Evolutionary conservation across 2,329 filamentous ascomycete species (phyloP).

Genomic region (Colletotrichum liriopes): DNA sequence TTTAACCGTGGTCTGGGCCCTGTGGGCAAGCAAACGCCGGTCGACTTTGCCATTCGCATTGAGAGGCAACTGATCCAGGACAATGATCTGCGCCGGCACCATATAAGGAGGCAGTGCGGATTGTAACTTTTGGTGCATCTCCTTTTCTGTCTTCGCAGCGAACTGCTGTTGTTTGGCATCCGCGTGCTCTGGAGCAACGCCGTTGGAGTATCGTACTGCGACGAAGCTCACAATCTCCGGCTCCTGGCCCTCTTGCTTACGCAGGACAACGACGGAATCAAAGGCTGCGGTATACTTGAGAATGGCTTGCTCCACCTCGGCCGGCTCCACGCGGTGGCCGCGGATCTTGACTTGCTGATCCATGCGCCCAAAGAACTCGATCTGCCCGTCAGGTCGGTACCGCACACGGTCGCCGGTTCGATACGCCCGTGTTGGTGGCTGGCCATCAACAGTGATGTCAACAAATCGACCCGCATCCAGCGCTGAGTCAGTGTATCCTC

Average conservation of each 20-base stretch:
- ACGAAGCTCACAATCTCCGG: slow-evolving; percentile 1
- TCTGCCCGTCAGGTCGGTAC: slow-evolving; percentile 43
- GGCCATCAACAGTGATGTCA: slow-evolving; percentile 17
- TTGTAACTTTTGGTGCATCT: slow-evolving; percentile 4
- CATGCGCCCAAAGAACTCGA: slow-evolving; percentile 18
- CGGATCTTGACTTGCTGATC: slow-evolving; percentile 21
- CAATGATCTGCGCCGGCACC: slow-evolving; percentile 35
- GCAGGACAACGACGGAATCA: slow-evolving; percentile 7
- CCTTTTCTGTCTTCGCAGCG: not conserved
- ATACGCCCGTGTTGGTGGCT: slow-evolving; percentile 43
- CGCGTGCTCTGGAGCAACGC: not conserved
- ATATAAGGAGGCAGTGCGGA: slow-evolving; percentile 43
- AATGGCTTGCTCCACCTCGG: slow-evolving; percentile 13
- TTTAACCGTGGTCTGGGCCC: not conserved
- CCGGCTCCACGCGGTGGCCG: slow-evolving; percentile 15
- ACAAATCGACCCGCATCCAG: slow-evolving; percentile 44
- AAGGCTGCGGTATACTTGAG: not conserved
- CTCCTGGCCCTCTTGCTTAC: not conserved
- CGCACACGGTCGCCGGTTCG: slow-evolving; percentile 46
- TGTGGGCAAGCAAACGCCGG: slow-evolving; percentile 30
- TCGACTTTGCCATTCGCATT: slow-evolving; percentile 44
- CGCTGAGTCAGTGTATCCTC: slow-evolving; percentile 31
- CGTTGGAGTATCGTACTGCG: not conserved
- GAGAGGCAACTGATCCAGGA: slow-evolving; percentile 41
- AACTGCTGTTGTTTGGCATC: not conserved